phyloP scores from a whole-genome alignment of 495 filamentous ascomycete species.

The Trichoderma reesei region DNA sequence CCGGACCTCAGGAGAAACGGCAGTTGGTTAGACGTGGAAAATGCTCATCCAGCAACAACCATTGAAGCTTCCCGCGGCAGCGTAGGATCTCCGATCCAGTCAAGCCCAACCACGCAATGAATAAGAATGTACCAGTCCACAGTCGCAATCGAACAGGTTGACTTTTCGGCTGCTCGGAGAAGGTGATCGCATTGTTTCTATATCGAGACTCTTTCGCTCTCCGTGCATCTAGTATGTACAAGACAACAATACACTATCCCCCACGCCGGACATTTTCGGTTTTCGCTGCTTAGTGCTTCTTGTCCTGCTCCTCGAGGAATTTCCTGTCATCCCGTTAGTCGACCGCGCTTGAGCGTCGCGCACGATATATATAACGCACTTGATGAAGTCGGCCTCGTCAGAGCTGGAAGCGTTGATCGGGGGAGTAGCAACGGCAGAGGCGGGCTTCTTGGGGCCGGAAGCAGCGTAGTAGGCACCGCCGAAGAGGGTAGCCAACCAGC shows the following conservation, averaged over 20 bases:
- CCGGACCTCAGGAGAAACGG: no score
- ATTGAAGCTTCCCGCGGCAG: no score
- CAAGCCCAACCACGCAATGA: no score
- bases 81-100: no score
- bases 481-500: slow-evolving; percentile 59
- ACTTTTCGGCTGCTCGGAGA: background rate
- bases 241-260: background rate
- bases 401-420: slow-evolving; percentile 80
- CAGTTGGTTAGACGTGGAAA: no score
- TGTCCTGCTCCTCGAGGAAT: slow-evolving; percentile 13
- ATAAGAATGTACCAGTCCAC: no score
- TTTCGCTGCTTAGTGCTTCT: slow-evolving; percentile 8
- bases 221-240: slow-evolving; percentile 8
- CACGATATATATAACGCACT: slow-evolving; percentile 49
- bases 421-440: slow-evolving; percentile 47
- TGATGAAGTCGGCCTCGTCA: slow-evolving; percentile 96
- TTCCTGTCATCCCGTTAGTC: slow-evolving; percentile 10
- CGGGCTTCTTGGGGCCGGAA: slow-evolving; percentile 55
- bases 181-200: background rate
- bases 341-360: background rate
- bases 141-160: background rate
- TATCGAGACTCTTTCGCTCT: background rate
- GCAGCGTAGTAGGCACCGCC: slow-evolving; percentile 43
- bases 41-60: no score
- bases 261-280: background rate